phyloP scores from a whole-genome alignment of 768 basidiomycete species.

The Phanerochaete sordida region DNA sequence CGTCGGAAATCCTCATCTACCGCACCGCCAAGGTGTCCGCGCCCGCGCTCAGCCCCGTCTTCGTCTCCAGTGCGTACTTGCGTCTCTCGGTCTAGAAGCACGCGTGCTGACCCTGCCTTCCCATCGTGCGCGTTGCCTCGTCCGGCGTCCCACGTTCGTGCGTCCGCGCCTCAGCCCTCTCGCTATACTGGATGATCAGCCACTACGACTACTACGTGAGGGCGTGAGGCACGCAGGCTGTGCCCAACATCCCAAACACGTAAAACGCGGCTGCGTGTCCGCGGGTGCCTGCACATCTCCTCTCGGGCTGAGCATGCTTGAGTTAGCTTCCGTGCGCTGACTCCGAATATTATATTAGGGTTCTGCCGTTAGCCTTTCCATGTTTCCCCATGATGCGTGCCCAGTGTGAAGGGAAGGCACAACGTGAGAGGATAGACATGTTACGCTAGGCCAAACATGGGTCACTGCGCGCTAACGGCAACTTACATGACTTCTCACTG shows the following conservation, averaged over 20 bases:
- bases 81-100: background rate
- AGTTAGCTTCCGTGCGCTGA: background rate
- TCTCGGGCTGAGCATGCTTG: background rate
- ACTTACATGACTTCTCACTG: background rate
- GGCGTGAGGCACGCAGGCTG: constrained; percentile 17
- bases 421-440: background rate
- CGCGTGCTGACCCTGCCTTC: background rate
- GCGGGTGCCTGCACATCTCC: background rate
- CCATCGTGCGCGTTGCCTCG: background rate
- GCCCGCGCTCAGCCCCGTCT: constrained; percentile 66
- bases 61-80: constrained; percentile 80
- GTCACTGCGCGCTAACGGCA: background rate
- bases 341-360: background rate
- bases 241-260: background rate
- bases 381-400: background rate
- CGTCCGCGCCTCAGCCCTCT: constrained; percentile 41
- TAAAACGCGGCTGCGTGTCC: background rate
- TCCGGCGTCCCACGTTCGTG: constrained; percentile 1
- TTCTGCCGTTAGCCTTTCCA: background rate
- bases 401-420: background rate
- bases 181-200: constrained; percentile 81
- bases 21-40: constrained; percentile 60
- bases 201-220: constrained; percentile 81
- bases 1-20: constrained; percentile 81
- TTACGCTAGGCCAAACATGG: background rate